Conservation (phyloP, 83 land plant species). For the Picea engelmannii region DNA sequence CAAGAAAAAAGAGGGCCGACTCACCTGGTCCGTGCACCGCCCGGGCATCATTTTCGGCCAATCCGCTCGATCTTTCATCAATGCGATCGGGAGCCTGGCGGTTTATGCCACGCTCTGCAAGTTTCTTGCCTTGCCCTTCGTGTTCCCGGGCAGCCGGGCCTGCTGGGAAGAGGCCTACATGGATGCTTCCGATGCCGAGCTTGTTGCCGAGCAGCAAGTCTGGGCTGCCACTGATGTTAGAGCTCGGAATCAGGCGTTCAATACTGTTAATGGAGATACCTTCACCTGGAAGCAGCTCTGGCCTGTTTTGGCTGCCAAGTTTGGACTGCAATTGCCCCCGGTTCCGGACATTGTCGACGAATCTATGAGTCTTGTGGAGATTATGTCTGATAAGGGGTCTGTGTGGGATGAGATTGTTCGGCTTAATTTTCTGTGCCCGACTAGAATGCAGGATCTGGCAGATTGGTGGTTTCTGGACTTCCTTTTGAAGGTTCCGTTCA, state of each 20-base stretch:
- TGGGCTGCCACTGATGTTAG: constrained; percentile 32
- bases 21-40: constrained; percentile 70
- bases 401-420: constrained; percentile 65
- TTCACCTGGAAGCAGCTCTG: constrained; percentile 73
- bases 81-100: constrained; percentile 48
- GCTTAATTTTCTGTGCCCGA: constrained; percentile 29
- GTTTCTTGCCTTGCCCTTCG: constrained; percentile 43
- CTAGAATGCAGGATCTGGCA: constrained; percentile 50
- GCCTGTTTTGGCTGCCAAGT: constrained; percentile 44
- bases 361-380: constrained; percentile 23
- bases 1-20: constrained; percentile 8
- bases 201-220: constrained; percentile 66
- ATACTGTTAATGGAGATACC: constrained; percentile 39
- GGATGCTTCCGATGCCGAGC: constrained; percentile 65
- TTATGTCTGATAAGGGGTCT: constrained; percentile 12
- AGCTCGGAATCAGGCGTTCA: constrained; percentile 47
- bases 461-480: constrained; percentile 48
- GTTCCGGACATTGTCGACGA: not conserved
- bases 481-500: constrained; percentile 27
- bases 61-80: constrained; percentile 44
- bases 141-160: constrained; percentile 48
- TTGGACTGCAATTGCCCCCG: constrained; percentile 19
- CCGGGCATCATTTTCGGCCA: constrained; percentile 66
- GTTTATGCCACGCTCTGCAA: constrained; percentile 71
- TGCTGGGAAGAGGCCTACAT: constrained; percentile 61